phyloP scores from a whole-genome alignment of 352 stramenopile species.

The Aphanomyces euteiches region DNA sequence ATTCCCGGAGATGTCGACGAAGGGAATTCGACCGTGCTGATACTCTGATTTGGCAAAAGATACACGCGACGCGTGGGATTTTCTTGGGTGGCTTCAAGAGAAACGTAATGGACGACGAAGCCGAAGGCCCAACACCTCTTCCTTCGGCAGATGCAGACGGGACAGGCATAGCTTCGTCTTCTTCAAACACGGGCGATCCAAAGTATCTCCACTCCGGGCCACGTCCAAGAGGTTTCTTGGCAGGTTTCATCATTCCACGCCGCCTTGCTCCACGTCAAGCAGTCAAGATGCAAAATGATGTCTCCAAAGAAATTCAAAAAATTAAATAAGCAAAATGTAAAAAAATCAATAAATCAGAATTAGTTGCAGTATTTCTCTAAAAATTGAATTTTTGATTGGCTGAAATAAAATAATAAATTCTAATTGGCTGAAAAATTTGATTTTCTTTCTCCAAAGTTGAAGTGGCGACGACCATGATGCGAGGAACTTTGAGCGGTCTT shows the following conservation, averaged over 20 bases:
- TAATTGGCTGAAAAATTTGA: too few species aligned
- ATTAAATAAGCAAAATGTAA: too few species aligned
- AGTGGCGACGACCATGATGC: too few species aligned
- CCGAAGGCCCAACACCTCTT: neutral
- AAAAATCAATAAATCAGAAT: too few species aligned
- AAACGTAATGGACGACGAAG: neutral
- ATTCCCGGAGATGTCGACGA: conserved; percentile 24
- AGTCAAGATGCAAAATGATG: too few species aligned
- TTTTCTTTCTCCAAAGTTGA: too few species aligned
- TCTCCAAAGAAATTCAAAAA: too few species aligned
- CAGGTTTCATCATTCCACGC: neutral
- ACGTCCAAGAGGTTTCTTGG: neutral
- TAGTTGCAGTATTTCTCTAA: too few species aligned
- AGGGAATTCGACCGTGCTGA: conserved; percentile 27
- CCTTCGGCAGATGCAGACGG: neutral
- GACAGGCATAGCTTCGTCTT: neutral
- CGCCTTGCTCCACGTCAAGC: too few species aligned
- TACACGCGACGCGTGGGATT: conserved; percentile 22
- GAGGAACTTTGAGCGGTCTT: too few species aligned
- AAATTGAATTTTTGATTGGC: too few species aligned
- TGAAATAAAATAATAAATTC: too few species aligned
- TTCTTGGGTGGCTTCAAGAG: conserved; percentile 23
- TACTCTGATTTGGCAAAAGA: conserved; percentile 7
- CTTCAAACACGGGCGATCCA: conserved; percentile 12
- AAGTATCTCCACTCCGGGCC: conserved; percentile 28